Base-by-base conservation (phyloP, 805 yeast genomes). In the Hanseniaspora occidentalis region DNA sequence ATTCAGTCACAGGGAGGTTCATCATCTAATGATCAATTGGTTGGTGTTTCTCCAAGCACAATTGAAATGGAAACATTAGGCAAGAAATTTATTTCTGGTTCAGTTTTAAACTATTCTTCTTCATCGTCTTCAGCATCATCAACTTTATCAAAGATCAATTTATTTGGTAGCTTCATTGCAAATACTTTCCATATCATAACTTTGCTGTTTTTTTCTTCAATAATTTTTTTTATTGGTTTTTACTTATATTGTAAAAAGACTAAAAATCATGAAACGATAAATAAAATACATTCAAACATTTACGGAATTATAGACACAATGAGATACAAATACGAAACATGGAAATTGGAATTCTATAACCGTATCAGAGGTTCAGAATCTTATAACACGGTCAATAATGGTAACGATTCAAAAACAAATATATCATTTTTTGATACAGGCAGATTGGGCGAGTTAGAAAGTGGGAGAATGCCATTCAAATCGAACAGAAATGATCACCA, bases 1-100 rank as follows among this genome's bases (percentile, higher is more conserved):
- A 67, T 84, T 6, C 24, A 38, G 7, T 42, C 44, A 4, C 52
- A 52, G 10, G 20, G 39, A n/a, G n/a, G n/a, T n/a, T n/a, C n/a
- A n/a, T n/a, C n/a, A n/a, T n/a, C n/a, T n/a, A 27, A 35, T 2
- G 43, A 38, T 3, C 33, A 37, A 3, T 10, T 9, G 8, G 56
- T 57, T 3, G 64, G 63, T 4, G 45, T 58, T 21, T 35, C 24
- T 5, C 63, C 62, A 9, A 58, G 61, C 37, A 22, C 43, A 14
- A 41, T 45, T 16, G 45, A 46, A 17, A 39, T 38, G 1, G 36
- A 48, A 19, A 39, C 42, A 11, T 41, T 42, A 16, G 58, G 55
- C 4, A 54, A 51, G 27, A 33, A 41, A 19, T 56, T 57, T 29
- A 47, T 55, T n/a, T 31, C 53, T 7, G 61, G 60, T 2, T 42